Evolutionary conservation across 768 basidiomycete species (phyloP), one percentile per base, ranked within the genome.

Genomic region (Chalciporus sphaerocephalus): DNA sequence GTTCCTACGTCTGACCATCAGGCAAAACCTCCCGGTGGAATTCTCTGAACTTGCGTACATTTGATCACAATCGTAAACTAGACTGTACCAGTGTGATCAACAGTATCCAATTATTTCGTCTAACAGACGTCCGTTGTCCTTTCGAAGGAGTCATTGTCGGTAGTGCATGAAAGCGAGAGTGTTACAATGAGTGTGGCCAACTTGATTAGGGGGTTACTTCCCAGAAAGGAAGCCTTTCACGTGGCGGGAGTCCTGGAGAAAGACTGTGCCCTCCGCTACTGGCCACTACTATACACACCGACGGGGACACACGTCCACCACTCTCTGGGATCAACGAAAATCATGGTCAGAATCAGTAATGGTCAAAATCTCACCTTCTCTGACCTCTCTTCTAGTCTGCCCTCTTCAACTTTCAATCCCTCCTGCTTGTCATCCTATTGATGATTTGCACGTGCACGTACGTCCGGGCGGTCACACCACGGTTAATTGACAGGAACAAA

Each of bases 381-480:
- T 52, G 8, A 60, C 44, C 28, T 16, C 12, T 4, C 32, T 24
- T n/a, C 36, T 61, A 87, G 85, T 94, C 95, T 22, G 96, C 96
- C 2, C 78, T 99, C 18, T 97, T 98, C 83, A 95, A 97, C 71
- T 99, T 99, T 63, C 87, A 95, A 67, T 92, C 94, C 0, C 78
- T 99, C 16, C 78, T 99, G 16, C 83, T 95, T 59, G 92, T 95
- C 64, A 85, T 97, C 53, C 79, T 98, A 8, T 77, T 99, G 39
- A 75, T 89, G 65, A 92, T 97, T 48, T 99, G 96, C 72, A 98
- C 96, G 47, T 97, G 91, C 73, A 93, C 95, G 4, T 99, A 98
- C 67, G 78, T 94, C 12, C 83, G 96, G 36, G 84, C 90, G 0
- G 85, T 94, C 13, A 85, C 90, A 3, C 96, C 96, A 10, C 78